Evolutionary conservation across 2,329 filamentous ascomycete species (phyloP).

Genomic region (Sporothrix brunneoviolacea): DNA sequence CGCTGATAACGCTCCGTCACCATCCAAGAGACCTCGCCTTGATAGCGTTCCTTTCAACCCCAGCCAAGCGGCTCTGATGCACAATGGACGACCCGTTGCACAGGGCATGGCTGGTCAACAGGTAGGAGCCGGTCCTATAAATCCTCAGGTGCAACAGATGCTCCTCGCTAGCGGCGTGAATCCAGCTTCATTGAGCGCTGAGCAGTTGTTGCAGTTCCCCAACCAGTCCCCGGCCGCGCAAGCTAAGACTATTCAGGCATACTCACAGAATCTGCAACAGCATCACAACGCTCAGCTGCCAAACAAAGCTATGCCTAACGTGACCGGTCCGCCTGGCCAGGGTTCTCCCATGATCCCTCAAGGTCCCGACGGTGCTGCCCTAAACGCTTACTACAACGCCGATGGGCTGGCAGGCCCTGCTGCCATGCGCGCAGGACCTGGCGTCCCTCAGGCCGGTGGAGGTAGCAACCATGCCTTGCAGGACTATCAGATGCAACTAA

Average conservation of each 20-base stretch:
- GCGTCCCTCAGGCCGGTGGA: slow-evolving; percentile 40
- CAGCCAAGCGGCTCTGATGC: slow-evolving; percentile 63
- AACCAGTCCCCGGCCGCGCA: slow-evolving; percentile 53
- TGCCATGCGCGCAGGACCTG: slow-evolving; percentile 52
- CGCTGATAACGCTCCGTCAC: slow-evolving; percentile 83
- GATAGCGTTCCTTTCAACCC: slow-evolving; percentile 69
- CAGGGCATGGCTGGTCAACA: slow-evolving; percentile 68
- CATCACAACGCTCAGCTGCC: slow-evolving; percentile 77
- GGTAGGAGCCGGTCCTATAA: slow-evolving; percentile 48
- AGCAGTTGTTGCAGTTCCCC: slow-evolving; percentile 64
- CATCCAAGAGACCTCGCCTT: slow-evolving; percentile 81
- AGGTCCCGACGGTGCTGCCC: slow-evolving; percentile 56
- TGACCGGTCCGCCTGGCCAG: slow-evolving; percentile 64
- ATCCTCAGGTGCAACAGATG: slow-evolving; percentile 51
- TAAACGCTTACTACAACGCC: slow-evolving; percentile 57
- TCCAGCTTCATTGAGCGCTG: slow-evolving; percentile 62
- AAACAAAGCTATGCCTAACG: slow-evolving; percentile 72
- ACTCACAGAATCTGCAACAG: slow-evolving; percentile 76
- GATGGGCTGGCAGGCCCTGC: slow-evolving; percentile 51
- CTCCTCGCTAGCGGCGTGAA: slow-evolving; percentile 67
- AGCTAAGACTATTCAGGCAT: slow-evolving; percentile 80
- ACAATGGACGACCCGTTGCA: slow-evolving; percentile 61
- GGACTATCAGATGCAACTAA: slow-evolving; percentile 85
- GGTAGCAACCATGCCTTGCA: slow-evolving; percentile 73
- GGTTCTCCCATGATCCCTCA: slow-evolving; percentile 76